Percentiles rank a stretch among this genome's conserved stretches.
Evolutionary conservation across 495 filamentous ascomycete genomes (phyloP).

Genomic region (Paragyromitra xinjiangensis): DNA sequence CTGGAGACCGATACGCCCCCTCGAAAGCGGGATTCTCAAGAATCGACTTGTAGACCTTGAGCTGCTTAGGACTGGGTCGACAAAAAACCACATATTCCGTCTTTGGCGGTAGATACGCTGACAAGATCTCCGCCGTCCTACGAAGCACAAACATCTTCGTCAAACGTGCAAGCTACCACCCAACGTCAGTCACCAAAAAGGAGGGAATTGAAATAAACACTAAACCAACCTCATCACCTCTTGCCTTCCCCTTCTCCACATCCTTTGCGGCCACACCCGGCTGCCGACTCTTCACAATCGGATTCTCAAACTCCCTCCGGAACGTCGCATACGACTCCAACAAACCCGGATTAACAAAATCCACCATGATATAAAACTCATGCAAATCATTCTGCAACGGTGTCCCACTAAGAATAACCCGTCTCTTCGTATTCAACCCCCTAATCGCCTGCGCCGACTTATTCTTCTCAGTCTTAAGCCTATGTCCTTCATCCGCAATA

Average conservation of each 20-base stretch:
- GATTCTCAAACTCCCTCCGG: slow-evolving; percentile 75
- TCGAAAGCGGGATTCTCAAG: slow-evolving; percentile 75
- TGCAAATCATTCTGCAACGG: slow-evolving; percentile 82
- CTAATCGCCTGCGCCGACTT: slow-evolving; percentile 80
- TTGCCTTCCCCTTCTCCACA: slow-evolving; percentile 75
- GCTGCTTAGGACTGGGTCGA: slow-evolving; percentile 74
- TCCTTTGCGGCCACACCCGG: slow-evolving; percentile 73
- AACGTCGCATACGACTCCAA: slow-evolving; percentile 74
- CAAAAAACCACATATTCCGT: slow-evolving; percentile 82
- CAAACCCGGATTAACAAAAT: slow-evolving; percentile 80
- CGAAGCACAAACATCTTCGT: slow-evolving; percentile 80
- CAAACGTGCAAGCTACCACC: slow-evolving; percentile 64
- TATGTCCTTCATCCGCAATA: slow-evolving; percentile 82
- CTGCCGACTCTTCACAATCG: slow-evolving; percentile 76
- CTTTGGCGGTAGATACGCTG: slow-evolving; percentile 78
- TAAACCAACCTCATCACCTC: slow-evolving; percentile 66
- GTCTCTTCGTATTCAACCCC: slow-evolving; percentile 71
- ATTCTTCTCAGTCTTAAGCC: slow-evolving; percentile 83
- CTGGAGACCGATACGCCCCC: slow-evolving; percentile 70
- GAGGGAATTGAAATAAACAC: not conserved
- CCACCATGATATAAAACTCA: slow-evolving; percentile 81
- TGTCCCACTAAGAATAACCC: slow-evolving; percentile 78
- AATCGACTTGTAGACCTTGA: slow-evolving; percentile 73
- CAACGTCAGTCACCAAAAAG: not conserved
- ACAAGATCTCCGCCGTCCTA: slow-evolving; percentile 76